Base-by-base conservation (phyloP, 805 yeast species). In the Candida loeiensis region DNA sequence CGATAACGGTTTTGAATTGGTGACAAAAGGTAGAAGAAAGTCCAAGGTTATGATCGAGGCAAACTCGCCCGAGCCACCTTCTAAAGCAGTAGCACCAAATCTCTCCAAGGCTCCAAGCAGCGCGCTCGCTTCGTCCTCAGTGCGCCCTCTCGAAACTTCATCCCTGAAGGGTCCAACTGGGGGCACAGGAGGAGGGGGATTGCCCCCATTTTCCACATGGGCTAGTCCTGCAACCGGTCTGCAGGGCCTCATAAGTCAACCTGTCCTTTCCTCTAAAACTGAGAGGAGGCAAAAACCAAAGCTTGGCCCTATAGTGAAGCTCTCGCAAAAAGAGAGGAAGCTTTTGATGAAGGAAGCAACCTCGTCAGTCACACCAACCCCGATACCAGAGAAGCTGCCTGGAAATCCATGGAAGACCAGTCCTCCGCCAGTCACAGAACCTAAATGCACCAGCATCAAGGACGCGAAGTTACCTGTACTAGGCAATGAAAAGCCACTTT, bases 291-390 rank as follows among this genome's bases (percentile, higher is more conserved):
- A 48, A n/a, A 69, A 61, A 28, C 52, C 61, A 2, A 61, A 59
- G 39, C 51, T 71, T 15, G 61, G 62, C 2, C 64, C 73, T 0
- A 57, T 64, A 15, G 54, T 60, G 22, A 73, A 74, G 45, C 50
- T 76, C 12, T 79, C 86, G 1, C 86, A 82, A 46, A 77, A 77
- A 50, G 85, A 79, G 46, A 57, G 85, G 29, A 76, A 73, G 52
- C 69, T 64, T 43, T 48, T 67, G 46, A 65, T 39, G 37, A n/a
- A 25, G 20, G 36, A 38, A 7, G 9, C 35, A 24, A 29, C 12
- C 18, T 3, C 26, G 11, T 17, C 11, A 13, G 37, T 20, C n/a
- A 14, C 35, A 3, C n/a, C 30, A 25, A 37, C 22, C 35, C 12
- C 16, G 25, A 9, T 17, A 27, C 7, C 20, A 2, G 27, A 36